phyloP scores from a whole-genome alignment of 2,329 filamentous ascomycete genomes.

The Corinectria fuckeliana region DNA sequence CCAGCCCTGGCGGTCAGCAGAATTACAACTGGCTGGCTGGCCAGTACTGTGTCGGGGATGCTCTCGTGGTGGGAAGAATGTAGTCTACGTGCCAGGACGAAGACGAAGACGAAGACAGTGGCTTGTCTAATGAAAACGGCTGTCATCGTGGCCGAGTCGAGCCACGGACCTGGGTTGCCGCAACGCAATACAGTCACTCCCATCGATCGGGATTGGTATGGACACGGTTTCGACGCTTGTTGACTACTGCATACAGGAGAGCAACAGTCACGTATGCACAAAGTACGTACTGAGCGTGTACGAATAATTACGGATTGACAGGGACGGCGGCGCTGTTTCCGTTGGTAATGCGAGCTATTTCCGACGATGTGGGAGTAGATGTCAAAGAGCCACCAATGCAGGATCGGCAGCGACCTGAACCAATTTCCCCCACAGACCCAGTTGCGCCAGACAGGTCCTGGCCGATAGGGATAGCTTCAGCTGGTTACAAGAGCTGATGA shows the following conservation, averaged over 20 bases:
- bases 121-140: conserved; percentile 5
- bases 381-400: neutral
- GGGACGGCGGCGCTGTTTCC: conserved; percentile 4
- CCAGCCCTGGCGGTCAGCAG: conserved; percentile 38
- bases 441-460: conserved; percentile 1
- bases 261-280: neutral
- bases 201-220: conserved; percentile 18
- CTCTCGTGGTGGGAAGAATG: neutral
- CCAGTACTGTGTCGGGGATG: neutral
- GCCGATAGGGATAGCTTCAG: conserved; percentile 12
- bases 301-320: neutral
- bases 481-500: conserved; percentile 12
- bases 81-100: conserved; percentile 1
- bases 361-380: neutral
- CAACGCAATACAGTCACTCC: conserved; percentile 11
- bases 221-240: conserved; percentile 17
- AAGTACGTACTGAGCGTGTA: neutral
- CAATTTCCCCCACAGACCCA: conserved; percentile 19
- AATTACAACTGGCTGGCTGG: conserved; percentile 35
- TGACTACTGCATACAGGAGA: neutral
- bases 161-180: conserved; percentile 11
- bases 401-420: conserved; percentile 14
- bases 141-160: conserved; percentile 23
- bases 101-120: neutral
- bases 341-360: conserved; percentile 8